Percentiles rank a stretch among this genome's conserved stretches.
These are phyloP conservation scores for Gossypium australe DNA, from an alignment of 345 rosid species.

Conservation along the genomic window DNA sequence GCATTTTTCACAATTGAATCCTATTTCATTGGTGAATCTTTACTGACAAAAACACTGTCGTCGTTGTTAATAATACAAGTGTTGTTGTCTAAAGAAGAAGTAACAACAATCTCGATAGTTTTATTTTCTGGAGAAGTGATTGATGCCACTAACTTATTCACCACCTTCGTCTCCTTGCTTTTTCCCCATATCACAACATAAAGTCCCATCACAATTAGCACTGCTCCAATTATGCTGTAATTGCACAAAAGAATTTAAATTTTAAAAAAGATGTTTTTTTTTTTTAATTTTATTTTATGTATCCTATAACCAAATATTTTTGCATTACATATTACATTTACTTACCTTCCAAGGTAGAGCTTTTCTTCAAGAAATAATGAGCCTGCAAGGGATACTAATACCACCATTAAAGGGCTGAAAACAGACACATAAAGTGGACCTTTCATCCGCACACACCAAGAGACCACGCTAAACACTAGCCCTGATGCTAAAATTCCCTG, in stretches of 20 bases:
- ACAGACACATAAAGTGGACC: slow-evolving; percentile 44
- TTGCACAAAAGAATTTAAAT: neutral
- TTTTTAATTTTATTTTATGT: no score
- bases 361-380: slow-evolving; percentile 36
- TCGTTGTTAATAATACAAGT: neutral
- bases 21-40: neutral
- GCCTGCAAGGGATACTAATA: slow-evolving; percentile 39
- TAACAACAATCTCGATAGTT: neutral
- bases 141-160: neutral
- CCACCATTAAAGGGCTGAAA: slow-evolving; percentile 41
- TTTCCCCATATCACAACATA: slow-evolving; percentile 57
- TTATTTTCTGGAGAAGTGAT: neutral
- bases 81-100: neutral
- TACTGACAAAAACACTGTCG: neutral
- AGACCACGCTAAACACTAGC: slow-evolving; percentile 20
- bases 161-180: slow-evolving; percentile 33
- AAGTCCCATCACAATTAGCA: slow-evolving; percentile 38
- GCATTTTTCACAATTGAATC: no score
- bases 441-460: slow-evolving; percentile 37
- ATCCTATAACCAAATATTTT: no score
- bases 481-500: slow-evolving; percentile 41
- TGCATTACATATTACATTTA: neutral
- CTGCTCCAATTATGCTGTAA: slow-evolving; percentile 45
- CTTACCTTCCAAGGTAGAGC: slow-evolving; percentile 46
- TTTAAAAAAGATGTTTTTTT: neutral